Evolutionary conservation across 495 filamentous ascomycete genomes (phyloP).

Genomic region (Apiosordaria backusii): DNA sequence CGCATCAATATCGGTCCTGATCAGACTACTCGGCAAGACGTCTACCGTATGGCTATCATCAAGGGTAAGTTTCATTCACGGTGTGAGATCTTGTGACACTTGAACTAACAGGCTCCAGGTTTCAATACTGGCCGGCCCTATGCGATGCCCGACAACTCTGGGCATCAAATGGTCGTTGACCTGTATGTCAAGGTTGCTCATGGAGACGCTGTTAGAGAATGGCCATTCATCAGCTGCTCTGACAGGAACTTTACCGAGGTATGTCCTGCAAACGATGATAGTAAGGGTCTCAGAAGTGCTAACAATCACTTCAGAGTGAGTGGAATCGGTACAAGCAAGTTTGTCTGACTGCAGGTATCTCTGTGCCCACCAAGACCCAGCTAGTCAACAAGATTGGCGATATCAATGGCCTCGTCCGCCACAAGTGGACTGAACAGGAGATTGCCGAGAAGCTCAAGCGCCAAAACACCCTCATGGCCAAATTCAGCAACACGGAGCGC

Average conservation of each 20-base stretch:
- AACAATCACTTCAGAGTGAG: slow-evolving; percentile 55
- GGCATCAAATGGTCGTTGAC: slow-evolving; percentile 69
- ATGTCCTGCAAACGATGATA: slow-evolving; percentile 25
- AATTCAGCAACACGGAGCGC: slow-evolving; percentile 61
- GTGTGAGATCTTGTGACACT: background rate
- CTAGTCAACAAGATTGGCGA: slow-evolving; percentile 70
- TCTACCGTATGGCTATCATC: slow-evolving; percentile 83
- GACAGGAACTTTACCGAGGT: slow-evolving; percentile 72
- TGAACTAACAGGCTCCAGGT: slow-evolving; percentile 42
- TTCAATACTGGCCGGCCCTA: slow-evolving; percentile 78
- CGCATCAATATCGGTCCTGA: slow-evolving; percentile 77
- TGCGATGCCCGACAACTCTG: slow-evolving; percentile 64
- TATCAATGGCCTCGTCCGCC: slow-evolving; percentile 75
- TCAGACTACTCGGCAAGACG: slow-evolving; percentile 59
- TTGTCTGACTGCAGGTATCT: slow-evolving; percentile 64
- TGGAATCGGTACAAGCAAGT: slow-evolving; percentile 78
- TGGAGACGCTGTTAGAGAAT: slow-evolving; percentile 72
- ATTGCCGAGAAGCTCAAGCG: slow-evolving; percentile 71
- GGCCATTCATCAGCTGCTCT: slow-evolving; percentile 80
- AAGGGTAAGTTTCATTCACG: slow-evolving; percentile 56
- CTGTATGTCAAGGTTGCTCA: slow-evolving; percentile 70
- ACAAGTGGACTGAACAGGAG: slow-evolving; percentile 74
- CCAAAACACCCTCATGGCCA: slow-evolving; percentile 57
- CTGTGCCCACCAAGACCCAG: slow-evolving; percentile 63
- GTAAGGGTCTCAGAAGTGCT: slow-evolving; percentile 17